These are phyloP conservation scores for Magnolia kwangsiensis DNA, from an alignment of 164 flowering plant genomes.

Conservation along the genomic window DNA sequence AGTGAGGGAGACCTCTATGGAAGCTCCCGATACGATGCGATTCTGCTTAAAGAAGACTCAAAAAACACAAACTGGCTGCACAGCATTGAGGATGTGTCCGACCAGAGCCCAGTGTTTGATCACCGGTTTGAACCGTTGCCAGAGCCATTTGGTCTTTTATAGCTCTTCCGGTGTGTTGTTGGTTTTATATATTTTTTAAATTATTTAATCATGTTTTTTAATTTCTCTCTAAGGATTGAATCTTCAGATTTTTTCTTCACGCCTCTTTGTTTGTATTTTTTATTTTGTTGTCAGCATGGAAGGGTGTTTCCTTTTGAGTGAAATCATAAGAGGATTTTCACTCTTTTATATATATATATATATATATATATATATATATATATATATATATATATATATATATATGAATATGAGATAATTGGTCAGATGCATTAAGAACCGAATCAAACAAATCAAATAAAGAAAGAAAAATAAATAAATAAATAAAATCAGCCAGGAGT, in stretches of 20 bases:
- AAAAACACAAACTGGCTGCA: conserved; percentile 89
- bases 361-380: no score
- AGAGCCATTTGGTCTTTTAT: conserved; percentile 74
- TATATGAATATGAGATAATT: no score
- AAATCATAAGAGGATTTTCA: neutral
- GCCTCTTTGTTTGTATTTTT: neutral
- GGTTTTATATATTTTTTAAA: neutral
- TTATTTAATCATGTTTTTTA: conserved; percentile 3
- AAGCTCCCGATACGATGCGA: conserved; percentile 85
- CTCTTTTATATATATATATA: no score
- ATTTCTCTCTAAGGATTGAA: conserved; percentile 1
- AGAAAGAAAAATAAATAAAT: no score
- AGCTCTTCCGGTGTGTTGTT: conserved; percentile 8
- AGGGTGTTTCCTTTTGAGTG: neutral
- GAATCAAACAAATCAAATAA: no score
- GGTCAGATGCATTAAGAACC: no score
- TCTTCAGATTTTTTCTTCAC: neutral
- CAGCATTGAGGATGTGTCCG: conserved; percentile 62
- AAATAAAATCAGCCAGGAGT: no score
- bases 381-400: no score
- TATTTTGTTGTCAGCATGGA: no score
- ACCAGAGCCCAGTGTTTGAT: conserved; percentile 66
- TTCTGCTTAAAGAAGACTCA: conserved; percentile 79
- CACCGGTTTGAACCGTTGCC: conserved; percentile 78
- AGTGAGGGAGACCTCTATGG: conserved; percentile 61